Evolutionary conservation across 2,329 filamentous ascomycete species (phyloP), one percentile per base, ranked within the genome.

Genomic region (Tolypocladium cylindrosporum): DNA sequence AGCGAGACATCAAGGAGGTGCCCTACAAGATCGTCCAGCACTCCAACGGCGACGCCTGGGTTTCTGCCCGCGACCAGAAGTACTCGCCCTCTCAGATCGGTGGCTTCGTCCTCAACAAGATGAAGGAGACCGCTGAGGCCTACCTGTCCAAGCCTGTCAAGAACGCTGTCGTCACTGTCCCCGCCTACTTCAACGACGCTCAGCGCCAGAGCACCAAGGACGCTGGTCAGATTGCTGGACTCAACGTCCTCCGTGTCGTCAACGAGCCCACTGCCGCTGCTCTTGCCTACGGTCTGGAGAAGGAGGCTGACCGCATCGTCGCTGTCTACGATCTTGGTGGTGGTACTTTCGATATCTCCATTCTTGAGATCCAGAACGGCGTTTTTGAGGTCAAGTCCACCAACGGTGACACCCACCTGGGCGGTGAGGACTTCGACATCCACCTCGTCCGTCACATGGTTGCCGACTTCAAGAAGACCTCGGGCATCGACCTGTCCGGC

Each of bases 351-450:
- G 93, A 97, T 91, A 95, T 97, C 77, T 97, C 92, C 63, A 87
- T 97, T 62, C 88, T 97, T 19, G 91, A 96, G 79, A 97, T 97
- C 72, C 91, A 96, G 80, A 91, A 91, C 77, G 93, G 93, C 75
- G 92, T 97, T 58, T 97, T 97, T 75, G 93, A 97, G 82, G 93
- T 97, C 76, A 97, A 97, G 85, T 96, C 93, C 21, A 97, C 93
- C 80, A 96, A 96, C 77, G 93, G 93, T 86, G 93, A 97, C 75
- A 97, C 93, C 64, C 93, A 97, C 77, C 85, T 97, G 67, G 93
- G 93, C 85, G 93, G 93, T 79, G 93, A 97, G 76, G 93, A 97
- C 77, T 97, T 97, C 71, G 93, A 97, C 73, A 97, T 96, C 71
- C 86, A 85, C 70, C 87, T 97, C 59, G 93, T 97, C 71, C 91